Percentiles rank a stretch among this genome's conserved stretches.
phyloP scores from a whole-genome alignment of 2,329 filamentous ascomycete genomes.

The Ilyonectria sp. region DNA sequence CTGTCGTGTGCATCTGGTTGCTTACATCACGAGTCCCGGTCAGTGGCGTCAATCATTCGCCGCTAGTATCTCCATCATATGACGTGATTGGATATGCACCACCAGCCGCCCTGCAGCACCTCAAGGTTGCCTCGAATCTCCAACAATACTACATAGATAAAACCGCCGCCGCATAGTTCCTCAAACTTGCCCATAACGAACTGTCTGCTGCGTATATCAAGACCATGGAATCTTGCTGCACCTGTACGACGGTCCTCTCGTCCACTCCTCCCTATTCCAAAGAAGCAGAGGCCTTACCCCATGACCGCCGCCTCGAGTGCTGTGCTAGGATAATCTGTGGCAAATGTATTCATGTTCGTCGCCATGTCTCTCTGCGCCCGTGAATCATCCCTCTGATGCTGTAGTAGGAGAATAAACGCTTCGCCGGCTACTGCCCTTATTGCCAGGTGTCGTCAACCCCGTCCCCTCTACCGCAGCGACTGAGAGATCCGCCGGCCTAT shows the following conservation, averaged over 20 bases:
- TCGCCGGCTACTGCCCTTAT: constrained; percentile 78
- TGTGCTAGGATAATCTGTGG: constrained; percentile 81
- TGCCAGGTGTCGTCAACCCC: constrained; percentile 80
- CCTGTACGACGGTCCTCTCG: constrained; percentile 75
- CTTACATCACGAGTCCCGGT: constrained; percentile 2
- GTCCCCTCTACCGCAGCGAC: constrained; percentile 71
- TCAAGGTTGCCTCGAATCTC: neutral
- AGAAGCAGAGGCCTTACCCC: constrained; percentile 69
- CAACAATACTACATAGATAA: neutral
- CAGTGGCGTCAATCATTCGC: constrained; percentile 34
- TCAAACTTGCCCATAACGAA: constrained; percentile 6
- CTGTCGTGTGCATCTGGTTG: neutral
- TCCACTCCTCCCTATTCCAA: constrained; percentile 67
- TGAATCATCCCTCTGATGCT: constrained; percentile 28
- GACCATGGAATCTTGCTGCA: constrained; percentile 73
- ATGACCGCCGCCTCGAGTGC: constrained; percentile 76
- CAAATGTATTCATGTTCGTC: constrained; percentile 74
- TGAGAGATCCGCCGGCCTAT: constrained; percentile 80
- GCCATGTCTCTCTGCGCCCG: constrained; percentile 7
- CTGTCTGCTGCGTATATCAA: neutral
- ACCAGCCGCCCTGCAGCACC: constrained; percentile 1
- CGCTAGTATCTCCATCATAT: constrained; percentile 41
- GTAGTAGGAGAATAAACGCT: constrained; percentile 75
- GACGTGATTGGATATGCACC: constrained; percentile 45
- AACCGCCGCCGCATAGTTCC: constrained; percentile 3